phyloP scores from a whole-genome alignment of 768 basidiomycete species.

The Cytidiella melzeri region DNA sequence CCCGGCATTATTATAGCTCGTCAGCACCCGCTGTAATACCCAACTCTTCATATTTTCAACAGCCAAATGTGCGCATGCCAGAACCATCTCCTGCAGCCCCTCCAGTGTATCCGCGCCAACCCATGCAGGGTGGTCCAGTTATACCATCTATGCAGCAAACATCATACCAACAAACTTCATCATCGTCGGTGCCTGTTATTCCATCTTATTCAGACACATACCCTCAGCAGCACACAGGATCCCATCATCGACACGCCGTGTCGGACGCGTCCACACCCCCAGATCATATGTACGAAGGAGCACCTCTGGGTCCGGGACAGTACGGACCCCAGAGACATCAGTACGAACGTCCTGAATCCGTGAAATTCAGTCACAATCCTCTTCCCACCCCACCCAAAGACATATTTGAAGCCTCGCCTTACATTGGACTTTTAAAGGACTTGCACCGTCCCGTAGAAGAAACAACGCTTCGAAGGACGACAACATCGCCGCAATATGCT shows the following conservation, averaged over 20 bases:
- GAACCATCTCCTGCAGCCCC: background rate
- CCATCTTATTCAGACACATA: background rate
- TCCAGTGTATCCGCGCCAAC: background rate
- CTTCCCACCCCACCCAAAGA: constrained; percentile 60
- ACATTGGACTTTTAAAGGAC: constrained; percentile 42
- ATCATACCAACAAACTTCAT: background rate
- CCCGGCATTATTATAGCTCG: background rate
- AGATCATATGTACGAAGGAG: background rate
- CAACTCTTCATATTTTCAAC: background rate
- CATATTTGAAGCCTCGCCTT: constrained; percentile 52
- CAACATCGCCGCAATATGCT: background rate
- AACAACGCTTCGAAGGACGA: background rate
- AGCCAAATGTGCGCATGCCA: constrained; percentile 7
- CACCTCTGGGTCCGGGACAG: constrained; percentile 15
- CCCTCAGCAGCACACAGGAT: background rate
- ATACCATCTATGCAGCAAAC: constrained; percentile 1
- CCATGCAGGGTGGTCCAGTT: background rate
- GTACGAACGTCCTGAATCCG: constrained; percentile 1
- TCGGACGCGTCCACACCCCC: background rate
- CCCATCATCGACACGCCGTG: background rate
- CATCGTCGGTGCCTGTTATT: constrained; percentile 5
- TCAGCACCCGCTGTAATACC: background rate
- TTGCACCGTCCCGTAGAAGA: constrained; percentile 30
- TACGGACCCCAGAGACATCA: constrained; percentile 11
- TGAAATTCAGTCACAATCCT: constrained; percentile 37